Evolutionary conservation across 352 stramenopile species (phyloP).

Genomic region (Globisporangium viniferum): DNA sequence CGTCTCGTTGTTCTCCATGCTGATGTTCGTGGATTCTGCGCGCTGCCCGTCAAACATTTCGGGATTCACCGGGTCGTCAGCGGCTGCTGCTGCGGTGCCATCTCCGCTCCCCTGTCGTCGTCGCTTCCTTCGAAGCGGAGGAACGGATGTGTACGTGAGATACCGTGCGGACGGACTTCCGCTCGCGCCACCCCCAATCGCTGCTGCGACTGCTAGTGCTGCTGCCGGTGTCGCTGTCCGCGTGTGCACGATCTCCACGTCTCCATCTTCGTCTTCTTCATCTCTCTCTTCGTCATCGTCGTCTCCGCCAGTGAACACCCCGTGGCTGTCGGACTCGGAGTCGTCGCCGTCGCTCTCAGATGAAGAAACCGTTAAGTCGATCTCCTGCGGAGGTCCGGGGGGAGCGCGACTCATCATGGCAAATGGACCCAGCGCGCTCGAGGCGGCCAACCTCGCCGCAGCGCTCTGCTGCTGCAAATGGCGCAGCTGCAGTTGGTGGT

Average conservation of each 20-base stretch:
- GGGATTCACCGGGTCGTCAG: background rate
- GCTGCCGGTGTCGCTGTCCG: background rate
- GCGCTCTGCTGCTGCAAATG: constrained; percentile 3
- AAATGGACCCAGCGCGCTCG: background rate
- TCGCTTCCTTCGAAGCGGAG: constrained; percentile 38
- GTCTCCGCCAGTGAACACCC: background rate
- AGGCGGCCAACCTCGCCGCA: background rate
- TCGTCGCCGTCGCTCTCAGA: constrained; percentile 28
- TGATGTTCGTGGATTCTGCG: constrained; percentile 67
- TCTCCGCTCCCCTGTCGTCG: constrained; percentile 23
- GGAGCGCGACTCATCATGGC: constrained; percentile 5
- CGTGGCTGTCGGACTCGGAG: background rate
- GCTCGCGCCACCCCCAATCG: background rate
- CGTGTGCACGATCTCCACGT: constrained; percentile 55
- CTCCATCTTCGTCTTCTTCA: constrained; percentile 21
- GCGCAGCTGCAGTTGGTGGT: constrained; percentile 3
- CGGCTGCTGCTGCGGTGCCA: background rate
- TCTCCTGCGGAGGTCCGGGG: constrained; percentile 32
- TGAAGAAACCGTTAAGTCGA: constrained; percentile 64
- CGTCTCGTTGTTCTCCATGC: constrained; percentile 69
- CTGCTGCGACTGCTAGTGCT: background rate
- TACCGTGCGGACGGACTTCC: constrained; percentile 16
- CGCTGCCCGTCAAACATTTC: constrained; percentile 36
- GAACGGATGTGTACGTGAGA: constrained; percentile 17
- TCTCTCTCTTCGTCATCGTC: constrained; percentile 11